Percentiles rank a stretch among this genome's conserved stretches.
Conservation (phyloP, 495 filamentous ascomycete species). For the Penicillium cataractarum region DNA sequence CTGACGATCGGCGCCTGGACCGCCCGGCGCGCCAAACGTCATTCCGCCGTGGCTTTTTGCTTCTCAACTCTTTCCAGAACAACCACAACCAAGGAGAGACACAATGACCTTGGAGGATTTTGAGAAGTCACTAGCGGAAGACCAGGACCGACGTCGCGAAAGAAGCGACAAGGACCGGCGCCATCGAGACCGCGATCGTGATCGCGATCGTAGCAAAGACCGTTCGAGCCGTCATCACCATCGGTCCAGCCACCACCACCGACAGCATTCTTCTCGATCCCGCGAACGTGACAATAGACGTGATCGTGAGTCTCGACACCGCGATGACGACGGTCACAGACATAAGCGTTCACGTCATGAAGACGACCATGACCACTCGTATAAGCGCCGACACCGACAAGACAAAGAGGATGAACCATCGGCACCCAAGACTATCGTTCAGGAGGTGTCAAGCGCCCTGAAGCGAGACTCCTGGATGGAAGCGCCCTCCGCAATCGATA, state of each 20-base stretch:
- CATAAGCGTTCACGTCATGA: constrained; percentile 58
- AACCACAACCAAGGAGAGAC: neutral
- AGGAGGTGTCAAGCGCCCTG: constrained; percentile 44
- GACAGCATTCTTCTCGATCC: constrained; percentile 51
- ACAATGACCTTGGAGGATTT: constrained; percentile 60
- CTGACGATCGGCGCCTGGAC: constrained; percentile 35
- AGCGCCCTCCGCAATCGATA: constrained; percentile 74
- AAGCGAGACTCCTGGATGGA: constrained; percentile 95
- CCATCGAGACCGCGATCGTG: constrained; percentile 42
- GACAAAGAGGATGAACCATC: constrained; percentile 30
- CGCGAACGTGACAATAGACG: constrained; percentile 38
- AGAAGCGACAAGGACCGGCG: constrained; percentile 41
- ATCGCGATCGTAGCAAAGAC: constrained; percentile 43
- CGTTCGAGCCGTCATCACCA: constrained; percentile 43
- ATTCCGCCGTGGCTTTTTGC: constrained; percentile 31
- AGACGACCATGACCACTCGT: constrained; percentile 41
- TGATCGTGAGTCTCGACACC: constrained; percentile 39
- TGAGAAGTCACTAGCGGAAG: constrained; percentile 53
- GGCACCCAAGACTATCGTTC: constrained; percentile 30
- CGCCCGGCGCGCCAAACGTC: constrained; percentile 43
- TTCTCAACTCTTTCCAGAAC: constrained; percentile 9
- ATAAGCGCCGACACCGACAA: constrained; percentile 41
- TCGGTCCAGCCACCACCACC: constrained; percentile 44
- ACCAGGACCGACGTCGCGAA: constrained; percentile 39
- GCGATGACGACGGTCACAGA: constrained; percentile 51